Conservation (phyloP, 2,329 filamentous ascomycete species). For the Xylariaceae sp. region DNA sequence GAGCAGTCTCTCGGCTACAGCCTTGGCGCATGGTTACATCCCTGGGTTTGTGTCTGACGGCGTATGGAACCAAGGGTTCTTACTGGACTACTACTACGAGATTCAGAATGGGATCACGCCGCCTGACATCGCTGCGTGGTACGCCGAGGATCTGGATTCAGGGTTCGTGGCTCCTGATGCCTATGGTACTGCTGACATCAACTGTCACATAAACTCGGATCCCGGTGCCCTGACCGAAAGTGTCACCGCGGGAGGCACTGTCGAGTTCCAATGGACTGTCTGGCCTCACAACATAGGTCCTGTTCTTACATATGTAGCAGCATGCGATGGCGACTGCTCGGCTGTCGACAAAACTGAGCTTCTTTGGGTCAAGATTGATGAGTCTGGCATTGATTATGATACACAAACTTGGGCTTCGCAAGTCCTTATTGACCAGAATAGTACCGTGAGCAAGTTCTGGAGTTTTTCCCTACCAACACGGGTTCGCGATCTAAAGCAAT, state of each 20-base stretch:
- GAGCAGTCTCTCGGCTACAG: conserved; percentile 6
- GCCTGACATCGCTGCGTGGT: conserved; percentile 18
- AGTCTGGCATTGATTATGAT: conserved; percentile 22
- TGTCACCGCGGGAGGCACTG: conserved; percentile 24
- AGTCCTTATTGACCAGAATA: conserved; percentile 43
- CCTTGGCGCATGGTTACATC: conserved; percentile 7
- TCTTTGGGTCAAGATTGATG: conserved; percentile 30
- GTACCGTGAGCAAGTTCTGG: conserved; percentile 22
- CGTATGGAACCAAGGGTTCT: conserved; percentile 14
- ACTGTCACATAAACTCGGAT: conserved; percentile 32
- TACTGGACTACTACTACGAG: conserved; percentile 12
- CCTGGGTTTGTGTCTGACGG: conserved; percentile 14
- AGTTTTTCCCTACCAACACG: no score
- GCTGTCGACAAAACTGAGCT: conserved; percentile 3
- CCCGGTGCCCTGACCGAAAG: conserved; percentile 22
- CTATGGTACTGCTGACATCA: conserved; percentile 32
- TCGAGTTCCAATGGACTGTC: conserved; percentile 30
- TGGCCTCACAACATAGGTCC: conserved; percentile 33
- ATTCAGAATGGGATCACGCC: conserved; percentile 1
- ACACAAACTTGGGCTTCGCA: conserved; percentile 31
- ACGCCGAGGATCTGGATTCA: conserved; percentile 31
- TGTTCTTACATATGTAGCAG: conserved; percentile 33
- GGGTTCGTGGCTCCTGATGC: conserved; percentile 36
- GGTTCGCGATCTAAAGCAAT: no score
- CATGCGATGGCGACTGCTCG: conserved; percentile 16